A percentile compares a stretch with the other conserved stretches of the same genome.
Evolutionary conservation across 2,329 filamentous ascomycete species (phyloP).

Genomic region (Plenodomus lindquistii): DNA sequence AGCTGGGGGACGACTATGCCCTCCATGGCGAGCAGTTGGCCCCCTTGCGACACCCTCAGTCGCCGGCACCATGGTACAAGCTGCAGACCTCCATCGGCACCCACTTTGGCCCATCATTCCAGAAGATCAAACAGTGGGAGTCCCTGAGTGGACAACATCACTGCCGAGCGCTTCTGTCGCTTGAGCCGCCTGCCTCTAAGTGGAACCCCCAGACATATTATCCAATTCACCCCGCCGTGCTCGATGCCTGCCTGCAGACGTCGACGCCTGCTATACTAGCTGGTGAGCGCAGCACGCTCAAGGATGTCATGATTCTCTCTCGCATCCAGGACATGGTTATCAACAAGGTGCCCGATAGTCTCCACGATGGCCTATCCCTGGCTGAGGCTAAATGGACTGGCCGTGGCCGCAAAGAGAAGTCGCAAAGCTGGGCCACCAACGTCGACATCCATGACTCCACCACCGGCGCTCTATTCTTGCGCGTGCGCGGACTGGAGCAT

Average conservation of each 20-base stretch:
- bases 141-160: too few relatives aligned
- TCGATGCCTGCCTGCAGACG: constrained; percentile 37
- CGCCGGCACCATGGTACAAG: too few relatives aligned
- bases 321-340: too few relatives aligned
- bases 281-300: constrained; percentile 9
- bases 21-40: too few relatives aligned
- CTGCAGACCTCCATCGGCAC: too few relatives aligned
- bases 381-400: neutral
- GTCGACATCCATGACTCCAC: neutral
- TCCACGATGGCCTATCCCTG: too few relatives aligned
- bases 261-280: constrained; percentile 10
- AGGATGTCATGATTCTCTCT: constrained; percentile 1
- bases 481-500: too few relatives aligned
- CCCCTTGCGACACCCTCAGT: too few relatives aligned
- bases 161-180: constrained; percentile 11
- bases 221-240: constrained; percentile 30
- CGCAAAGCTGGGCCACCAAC: neutral
- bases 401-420: neutral
- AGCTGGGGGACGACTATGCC: too few relatives aligned
- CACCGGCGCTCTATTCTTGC: neutral
- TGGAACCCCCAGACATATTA: constrained; percentile 23
- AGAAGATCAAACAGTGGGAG: too few relatives aligned
- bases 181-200: constrained; percentile 16
- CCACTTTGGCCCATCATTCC: too few relatives aligned
- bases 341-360: too few relatives aligned